Evolutionary conservation across 257 asterid species (phyloP).

Genomic region (Solanum dulcamara): DNA sequence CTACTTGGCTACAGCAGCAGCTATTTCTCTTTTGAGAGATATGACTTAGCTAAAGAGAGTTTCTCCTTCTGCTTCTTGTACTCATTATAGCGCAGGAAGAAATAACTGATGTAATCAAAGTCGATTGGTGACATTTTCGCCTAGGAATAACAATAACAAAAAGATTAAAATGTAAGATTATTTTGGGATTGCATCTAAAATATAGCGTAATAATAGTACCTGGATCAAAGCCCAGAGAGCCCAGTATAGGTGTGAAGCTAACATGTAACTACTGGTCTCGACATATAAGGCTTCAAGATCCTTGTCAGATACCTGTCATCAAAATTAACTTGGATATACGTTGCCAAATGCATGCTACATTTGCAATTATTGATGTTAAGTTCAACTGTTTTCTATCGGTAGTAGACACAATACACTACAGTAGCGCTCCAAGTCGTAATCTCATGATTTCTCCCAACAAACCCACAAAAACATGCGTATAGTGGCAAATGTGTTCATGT

Average conservation of each 20-base stretch:
- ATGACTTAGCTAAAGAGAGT: slow-evolving; percentile 31
- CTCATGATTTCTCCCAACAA: not conserved
- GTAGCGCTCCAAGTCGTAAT: not conserved
- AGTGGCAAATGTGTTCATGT: not conserved
- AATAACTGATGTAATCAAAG: slow-evolving; percentile 74
- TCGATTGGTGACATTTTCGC: slow-evolving; percentile 90
- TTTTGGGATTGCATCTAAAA: not conserved
- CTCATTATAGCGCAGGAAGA: slow-evolving; percentile 62
- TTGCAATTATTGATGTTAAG: not conserved
- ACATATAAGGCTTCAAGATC: slow-evolving; percentile 60
- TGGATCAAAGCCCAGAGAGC: slow-evolving; percentile 95
- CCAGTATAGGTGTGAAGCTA: slow-evolving; percentile 89
- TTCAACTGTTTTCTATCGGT: not conserved
- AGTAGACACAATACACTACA: not conserved
- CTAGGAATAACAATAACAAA: slow-evolving; percentile 27
- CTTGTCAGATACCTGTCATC: slow-evolving; percentile 44
- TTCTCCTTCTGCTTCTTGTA: slow-evolving; percentile 65
- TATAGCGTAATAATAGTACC: slow-evolving; percentile 27
- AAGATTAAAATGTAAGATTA: not conserved
- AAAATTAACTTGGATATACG: not conserved
- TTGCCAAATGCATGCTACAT: too few species aligned
- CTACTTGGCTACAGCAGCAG: not conserved
- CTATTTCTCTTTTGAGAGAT: not conserved
- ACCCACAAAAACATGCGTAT: not conserved
- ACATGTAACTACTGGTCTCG: slow-evolving; percentile 68